Conservation (phyloP, 73 alveolate genomes). For the Paraurostyla sp. region DNA sequence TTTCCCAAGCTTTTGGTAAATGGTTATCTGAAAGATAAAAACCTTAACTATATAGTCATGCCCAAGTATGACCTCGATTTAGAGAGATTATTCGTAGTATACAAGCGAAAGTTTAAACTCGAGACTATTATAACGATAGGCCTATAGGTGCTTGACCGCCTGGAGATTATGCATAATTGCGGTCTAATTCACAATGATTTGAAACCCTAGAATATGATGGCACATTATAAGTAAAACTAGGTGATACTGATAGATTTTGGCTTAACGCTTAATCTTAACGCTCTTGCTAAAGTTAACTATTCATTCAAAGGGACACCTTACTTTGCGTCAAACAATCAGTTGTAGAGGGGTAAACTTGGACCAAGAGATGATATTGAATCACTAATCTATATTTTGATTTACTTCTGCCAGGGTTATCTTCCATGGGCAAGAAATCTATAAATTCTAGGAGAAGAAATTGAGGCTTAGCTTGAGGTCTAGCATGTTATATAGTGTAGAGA, state of each 20-base stretch:
- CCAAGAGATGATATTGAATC: constrained; percentile 71
- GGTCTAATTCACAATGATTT: constrained; percentile 70
- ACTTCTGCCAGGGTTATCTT: constrained; percentile 52
- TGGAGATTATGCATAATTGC: constrained; percentile 62
- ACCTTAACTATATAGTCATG: constrained; percentile 48
- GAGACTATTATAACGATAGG: constrained; percentile 62
- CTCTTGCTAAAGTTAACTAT: constrained; percentile 33
- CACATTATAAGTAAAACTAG: constrained; percentile 5
- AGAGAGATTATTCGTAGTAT: constrained; percentile 5
- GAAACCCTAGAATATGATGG: constrained; percentile 71
- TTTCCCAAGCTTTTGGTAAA: constrained; percentile 40
- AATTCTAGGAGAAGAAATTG: constrained; percentile 40
- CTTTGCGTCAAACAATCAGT: constrained; percentile 48
- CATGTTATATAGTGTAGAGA: constrained; percentile 19
- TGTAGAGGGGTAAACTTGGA: constrained; percentile 28
- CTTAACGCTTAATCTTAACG: constrained; percentile 26
- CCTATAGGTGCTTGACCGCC: constrained; percentile 53
- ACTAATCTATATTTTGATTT: constrained; percentile 57
- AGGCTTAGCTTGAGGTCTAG: constrained; percentile 44
- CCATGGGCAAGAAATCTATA: constrained; percentile 69
- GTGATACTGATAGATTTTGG: constrained; percentile 68
- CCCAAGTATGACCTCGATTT: constrained; percentile 60
- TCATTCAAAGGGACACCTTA: constrained; percentile 56
- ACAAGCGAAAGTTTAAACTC: constrained; percentile 54
- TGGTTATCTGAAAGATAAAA: constrained; percentile 32